A percentile compares a stretch with the other conserved stretches of the same genome.
These are phyloP conservation scores for Podaxis mareebaensis DNA, from an alignment of 768 basidiomycete species.

Conservation along the genomic window DNA sequence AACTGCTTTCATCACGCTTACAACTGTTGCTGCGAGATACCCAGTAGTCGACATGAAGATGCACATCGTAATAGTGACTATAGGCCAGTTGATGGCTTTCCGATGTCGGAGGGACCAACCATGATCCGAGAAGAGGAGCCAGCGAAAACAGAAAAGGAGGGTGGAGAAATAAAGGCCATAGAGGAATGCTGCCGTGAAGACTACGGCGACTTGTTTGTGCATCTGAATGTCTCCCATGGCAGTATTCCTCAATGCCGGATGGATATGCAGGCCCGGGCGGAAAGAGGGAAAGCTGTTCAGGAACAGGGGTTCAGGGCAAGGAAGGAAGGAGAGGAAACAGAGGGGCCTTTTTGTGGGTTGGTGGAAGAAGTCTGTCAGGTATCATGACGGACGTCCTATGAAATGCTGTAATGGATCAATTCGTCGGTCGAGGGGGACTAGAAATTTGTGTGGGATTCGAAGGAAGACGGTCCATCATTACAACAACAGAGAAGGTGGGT, in stretches of 20 bases:
- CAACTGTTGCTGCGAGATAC: background rate
- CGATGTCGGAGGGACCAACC: slow-evolving; percentile 5
- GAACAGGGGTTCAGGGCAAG: background rate
- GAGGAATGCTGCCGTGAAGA: slow-evolving; percentile 7
- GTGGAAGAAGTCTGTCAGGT: background rate
- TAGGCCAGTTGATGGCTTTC: slow-evolving; percentile 11
- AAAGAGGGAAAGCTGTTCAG: background rate
- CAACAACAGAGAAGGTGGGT: background rate
- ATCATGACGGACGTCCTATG: background rate
- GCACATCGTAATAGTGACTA: background rate
- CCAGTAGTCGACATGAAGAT: background rate
- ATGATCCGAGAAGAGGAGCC: slow-evolving; percentile 11
- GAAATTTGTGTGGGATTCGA: background rate
- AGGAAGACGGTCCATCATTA: too few species aligned
- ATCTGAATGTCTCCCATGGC: background rate
- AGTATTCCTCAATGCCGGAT: background rate
- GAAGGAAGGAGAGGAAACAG: background rate
- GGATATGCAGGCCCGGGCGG: too few species aligned
- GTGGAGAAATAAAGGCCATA: slow-evolving; percentile 12
- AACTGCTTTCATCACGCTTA: background rate
- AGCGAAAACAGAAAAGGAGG: slow-evolving; percentile 9
- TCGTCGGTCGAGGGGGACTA: background rate
- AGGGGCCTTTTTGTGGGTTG: background rate
- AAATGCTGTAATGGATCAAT: background rate
- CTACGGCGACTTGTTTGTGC: background rate